Conservation (phyloP, 2,329 filamentous ascomycete genomes). For the Epichloe aotearoae region DNA sequence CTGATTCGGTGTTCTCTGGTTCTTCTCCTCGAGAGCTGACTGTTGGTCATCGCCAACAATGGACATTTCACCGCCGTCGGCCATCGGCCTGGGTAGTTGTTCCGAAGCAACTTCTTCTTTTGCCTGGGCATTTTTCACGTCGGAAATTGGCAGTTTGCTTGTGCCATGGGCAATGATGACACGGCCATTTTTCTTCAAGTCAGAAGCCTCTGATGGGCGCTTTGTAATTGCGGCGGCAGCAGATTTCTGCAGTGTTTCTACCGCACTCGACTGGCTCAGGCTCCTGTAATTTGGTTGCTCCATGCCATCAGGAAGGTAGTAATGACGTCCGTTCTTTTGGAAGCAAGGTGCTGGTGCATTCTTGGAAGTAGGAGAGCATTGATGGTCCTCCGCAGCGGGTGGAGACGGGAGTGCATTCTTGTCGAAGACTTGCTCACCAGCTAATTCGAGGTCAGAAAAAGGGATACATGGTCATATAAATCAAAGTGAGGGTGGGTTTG, state of each 20-base stretch:
- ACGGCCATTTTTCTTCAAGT: not conserved
- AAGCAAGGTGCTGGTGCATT: conserved; percentile 10
- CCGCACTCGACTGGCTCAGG: not conserved
- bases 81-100: not conserved
- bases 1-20: not conserved
- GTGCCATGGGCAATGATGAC: not conserved
- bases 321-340: conserved; percentile 13
- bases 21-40: not conserved
- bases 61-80: not conserved
- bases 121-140: not conserved
- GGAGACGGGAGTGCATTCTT: conserved; percentile 17
- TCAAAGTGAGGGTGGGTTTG: no score
- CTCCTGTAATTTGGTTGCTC: not conserved
- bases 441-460: conserved; percentile 9
- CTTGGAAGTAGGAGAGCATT: conserved; percentile 9
- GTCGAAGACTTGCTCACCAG: conserved; percentile 15
- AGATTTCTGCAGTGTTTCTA: conserved; percentile 17
- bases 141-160: not conserved
- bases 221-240: conserved; percentile 12
- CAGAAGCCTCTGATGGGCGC: not conserved
- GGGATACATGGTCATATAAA: no score
- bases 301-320: conserved; percentile 10
- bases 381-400: conserved; percentile 10
- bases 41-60: not conserved
- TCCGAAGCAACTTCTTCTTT: not conserved